phyloP scores from a whole-genome alignment of 495 filamentous ascomycete genomes.

The Penicillium arizonense region DNA sequence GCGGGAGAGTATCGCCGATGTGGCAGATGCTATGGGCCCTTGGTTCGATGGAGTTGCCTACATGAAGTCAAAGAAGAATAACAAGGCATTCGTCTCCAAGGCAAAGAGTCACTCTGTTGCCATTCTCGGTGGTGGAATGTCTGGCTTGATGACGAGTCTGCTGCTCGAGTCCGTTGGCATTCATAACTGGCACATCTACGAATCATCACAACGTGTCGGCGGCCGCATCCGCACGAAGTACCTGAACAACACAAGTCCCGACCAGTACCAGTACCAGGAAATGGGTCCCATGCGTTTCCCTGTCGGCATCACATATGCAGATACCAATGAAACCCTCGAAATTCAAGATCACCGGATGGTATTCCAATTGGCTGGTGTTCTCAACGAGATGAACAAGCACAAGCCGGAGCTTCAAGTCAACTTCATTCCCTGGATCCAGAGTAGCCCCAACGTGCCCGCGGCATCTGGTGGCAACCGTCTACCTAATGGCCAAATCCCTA shows the following conservation, averaged over 20 bases:
- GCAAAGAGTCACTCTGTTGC: conserved; percentile 50
- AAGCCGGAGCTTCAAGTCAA: conserved; percentile 54
- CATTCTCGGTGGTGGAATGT: conserved; percentile 69
- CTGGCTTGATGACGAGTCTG: conserved; percentile 58
- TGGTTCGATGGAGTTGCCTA: conserved; percentile 70
- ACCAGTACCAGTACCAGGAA: conserved; percentile 71
- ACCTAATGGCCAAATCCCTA: conserved; percentile 44
- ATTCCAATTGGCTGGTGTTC: conserved; percentile 58
- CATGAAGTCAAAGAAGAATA: conserved; percentile 53
- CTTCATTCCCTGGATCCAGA: conserved; percentile 65
- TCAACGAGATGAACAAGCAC: conserved; percentile 57
- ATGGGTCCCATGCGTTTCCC: conserved; percentile 74
- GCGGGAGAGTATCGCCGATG: conserved; percentile 32
- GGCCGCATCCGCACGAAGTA: conserved; percentile 64
- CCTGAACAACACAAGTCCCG: conserved; percentile 50
- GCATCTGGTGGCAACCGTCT: conserved; percentile 53
- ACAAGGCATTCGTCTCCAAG: conserved; percentile 47
- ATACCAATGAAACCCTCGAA: conserved; percentile 53
- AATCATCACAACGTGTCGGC: conserved; percentile 48
- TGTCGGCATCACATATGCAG: conserved; percentile 45
- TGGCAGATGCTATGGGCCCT: conserved; percentile 56
- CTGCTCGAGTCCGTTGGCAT: conserved; percentile 53
- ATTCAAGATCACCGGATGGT: conserved; percentile 60
- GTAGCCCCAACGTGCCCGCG: conserved; percentile 48
- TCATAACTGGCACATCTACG: conserved; percentile 54